Base-by-base conservation (phyloP, 2,329 filamentous ascomycete genomes). In the Claviceps digitariae region DNA sequence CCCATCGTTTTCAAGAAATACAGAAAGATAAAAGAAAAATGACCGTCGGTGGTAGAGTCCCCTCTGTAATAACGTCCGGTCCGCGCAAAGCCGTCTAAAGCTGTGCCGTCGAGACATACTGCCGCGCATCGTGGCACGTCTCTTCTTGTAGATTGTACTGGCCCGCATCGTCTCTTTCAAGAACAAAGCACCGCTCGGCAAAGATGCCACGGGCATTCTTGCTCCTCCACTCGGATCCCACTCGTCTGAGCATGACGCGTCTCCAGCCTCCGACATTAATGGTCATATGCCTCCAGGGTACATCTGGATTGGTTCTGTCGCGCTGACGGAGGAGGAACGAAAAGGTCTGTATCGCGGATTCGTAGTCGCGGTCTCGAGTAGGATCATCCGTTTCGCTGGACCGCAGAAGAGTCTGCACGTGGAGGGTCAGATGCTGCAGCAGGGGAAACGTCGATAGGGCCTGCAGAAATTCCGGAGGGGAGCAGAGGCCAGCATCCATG, bases 231-330 rank as follows among this genome's bases (percentile, higher is more conserved):
- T 63, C 62, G 44, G 63, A 62, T 49, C 70, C 64, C 46, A 73
- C 59, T 21, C 74, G 64, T 20, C 74, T 66, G 8, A 74, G 66
- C 70, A 74, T 71, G 44, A 70, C 64, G 12, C 64, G 67, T 46
- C 66, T 67, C 74, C 74, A 76, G 8, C 72, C 74, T 5, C 74
- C 74, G 1, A 76, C 68, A 34, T 74, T 75, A 54, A 76, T 63
- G n/a, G 67, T 70, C 51, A 76, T 66, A 31, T 60, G 61, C 49
- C 61, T 66, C 72, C 71, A 76, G 2, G 63, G 59, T 2, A 58
- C 48, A 6, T 52, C 51, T 9, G 55, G 50, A 1, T 53, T 48
- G 10, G 34, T 43, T 15, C 57, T 57, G 27, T 57, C 57, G 56
- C 67, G 67, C 34, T 58, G 58, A 8, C 61, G 57, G 3, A 68